Evolutionary conservation across 148 eudicot species (phyloP), one percentile per base, ranked within the genome.

Genomic region (Chenopodium berlandieri): DNA sequence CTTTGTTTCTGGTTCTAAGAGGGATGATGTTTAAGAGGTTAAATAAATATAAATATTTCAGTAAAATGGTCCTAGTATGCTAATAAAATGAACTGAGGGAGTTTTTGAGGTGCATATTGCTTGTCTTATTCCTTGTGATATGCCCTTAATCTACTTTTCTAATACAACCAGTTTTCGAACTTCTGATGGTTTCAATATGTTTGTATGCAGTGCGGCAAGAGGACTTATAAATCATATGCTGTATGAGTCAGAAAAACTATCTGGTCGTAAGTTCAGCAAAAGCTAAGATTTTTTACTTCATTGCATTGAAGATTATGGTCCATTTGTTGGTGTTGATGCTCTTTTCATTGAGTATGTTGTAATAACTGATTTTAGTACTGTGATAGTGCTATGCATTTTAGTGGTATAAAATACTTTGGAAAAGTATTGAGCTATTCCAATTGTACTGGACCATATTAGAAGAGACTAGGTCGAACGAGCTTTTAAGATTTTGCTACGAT

Each of bases 191-290:
- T 30, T 72, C 64, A 74, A 32, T 46, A 20, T 58, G 48, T 23
- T 79, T 77, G 40, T 37, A 54, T 82, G 81, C 85, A 87, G 89
- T 85, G 89, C 89, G 16, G 87, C 89, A 20, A 87, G 89, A 68
- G 89, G 89, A 76, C 87, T 87, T 60, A 68, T 87, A 30, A 87
- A 87, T 79, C 89, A 87, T 75, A 84, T 87, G 79, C 34, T 87
- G 47, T 77, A 79, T 12, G 89, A 87, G 82, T 83, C 89, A 17
- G 89, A 85, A 76, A 83, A n/a, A 73, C 47, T 83, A 30, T 73
- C 89, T 77, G 89, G 87, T 70, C 87, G 84, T 71, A 87, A 87
- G 80, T 78, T 85, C 64, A 87, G 75, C 79, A 17, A 72, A 71
- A 47, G 66, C 52, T 75, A 79, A 46, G 71, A 62, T 70, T 75